Evolutionary conservation across 1,284 basidiomycete genomes (phyloP), one percentile per base, ranked within the genome.

Genomic region (Pseudozyma thailandica): DNA sequence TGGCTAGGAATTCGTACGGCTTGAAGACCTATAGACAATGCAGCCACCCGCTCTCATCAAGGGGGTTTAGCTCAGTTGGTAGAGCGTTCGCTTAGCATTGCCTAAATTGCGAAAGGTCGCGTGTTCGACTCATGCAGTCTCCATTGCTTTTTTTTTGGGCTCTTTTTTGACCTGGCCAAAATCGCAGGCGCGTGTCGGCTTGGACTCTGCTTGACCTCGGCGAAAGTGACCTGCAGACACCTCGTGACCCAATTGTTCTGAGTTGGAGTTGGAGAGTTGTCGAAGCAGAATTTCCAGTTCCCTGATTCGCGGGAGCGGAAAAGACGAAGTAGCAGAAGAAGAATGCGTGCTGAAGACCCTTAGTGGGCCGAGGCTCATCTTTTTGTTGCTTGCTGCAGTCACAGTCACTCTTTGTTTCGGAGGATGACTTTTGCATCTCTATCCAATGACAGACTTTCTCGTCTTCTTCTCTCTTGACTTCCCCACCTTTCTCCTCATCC

Each of bases 91-190:
- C 70, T 73, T 73, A 73, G 70, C 70, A 73, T 50, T 41, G 51
- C 50, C 58, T 62, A 64, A 52, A 20, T 46, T 72, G 69, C 63
- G 69, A 72, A 72, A 72, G 69, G 69, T 72, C 69, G 69, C 69
- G 69, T 72, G 69, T 72, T 72, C 69, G 69, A 72, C 69, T 72
- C 69, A 72, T 72, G 69, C 69, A 72, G 63, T 72, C 69, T 72
- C 69, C 69, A 72, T 31, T 31, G 7, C 30, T 31, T 31, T 18
- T 35, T 31, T 15, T 37, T 35, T 35, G 18, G 12, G 6, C 44
- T 15, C 28, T 7, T n/a, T 30, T 18, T 44, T 44, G 26, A 27
- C 15, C 23, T 20, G 6, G 50, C 35, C 18, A 15, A 7, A 8
- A 31, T 31, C 30, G 7, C 8, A 8, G 30, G 30, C 30, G 30